A percentile compares a stretch with the other conserved stretches of the same genome.
phyloP scores from a whole-genome alignment of 2,329 filamentous ascomycete species.

The Alternaria consortialis region DNA sequence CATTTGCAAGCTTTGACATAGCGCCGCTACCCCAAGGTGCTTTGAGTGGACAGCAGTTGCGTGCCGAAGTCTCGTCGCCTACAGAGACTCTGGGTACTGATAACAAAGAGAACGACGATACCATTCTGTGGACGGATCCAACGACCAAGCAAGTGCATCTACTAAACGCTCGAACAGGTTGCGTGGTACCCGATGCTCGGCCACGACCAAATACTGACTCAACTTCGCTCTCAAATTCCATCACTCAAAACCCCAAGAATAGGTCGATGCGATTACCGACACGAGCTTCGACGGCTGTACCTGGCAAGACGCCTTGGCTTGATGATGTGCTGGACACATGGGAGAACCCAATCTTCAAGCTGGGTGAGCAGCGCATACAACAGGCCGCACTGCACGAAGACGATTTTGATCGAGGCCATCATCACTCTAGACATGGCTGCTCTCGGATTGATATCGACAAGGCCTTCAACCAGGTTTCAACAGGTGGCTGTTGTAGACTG shows the following conservation, averaged over 20 bases:
- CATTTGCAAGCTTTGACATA: constrained; percentile 18
- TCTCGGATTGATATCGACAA: constrained; percentile 23
- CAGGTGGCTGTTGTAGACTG: constrained; percentile 52
- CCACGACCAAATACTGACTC: constrained; percentile 17
- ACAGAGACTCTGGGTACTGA: neutral
- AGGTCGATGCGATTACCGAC: constrained; percentile 46
- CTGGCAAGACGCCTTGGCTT: constrained; percentile 62
- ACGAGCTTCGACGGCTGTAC: constrained; percentile 16
- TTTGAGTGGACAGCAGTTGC: constrained; percentile 7
- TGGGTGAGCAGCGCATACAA: constrained; percentile 55
- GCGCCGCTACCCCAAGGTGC: constrained; percentile 23
- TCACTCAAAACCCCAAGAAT: constrained; percentile 33
- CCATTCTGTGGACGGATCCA: constrained; percentile 69
- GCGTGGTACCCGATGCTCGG: constrained; percentile 39
- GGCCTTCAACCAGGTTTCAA: constrained; percentile 39
- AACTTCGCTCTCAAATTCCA: neutral
- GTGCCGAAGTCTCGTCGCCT: neutral
- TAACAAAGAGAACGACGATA: constrained; percentile 38
- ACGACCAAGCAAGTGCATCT: constrained; percentile 61
- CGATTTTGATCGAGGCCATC: constrained; percentile 3
- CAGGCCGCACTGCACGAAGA: constrained; percentile 43
- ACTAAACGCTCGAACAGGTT: constrained; percentile 67
- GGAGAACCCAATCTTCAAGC: constrained; percentile 79
- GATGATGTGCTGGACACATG: constrained; percentile 69
- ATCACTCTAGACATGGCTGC: constrained; percentile 14